Percentiles rank a stretch among this genome's conserved stretches.
phyloP scores from a whole-genome alignment of 73 alveolate species.

The Paraurostyla sp. region DNA sequence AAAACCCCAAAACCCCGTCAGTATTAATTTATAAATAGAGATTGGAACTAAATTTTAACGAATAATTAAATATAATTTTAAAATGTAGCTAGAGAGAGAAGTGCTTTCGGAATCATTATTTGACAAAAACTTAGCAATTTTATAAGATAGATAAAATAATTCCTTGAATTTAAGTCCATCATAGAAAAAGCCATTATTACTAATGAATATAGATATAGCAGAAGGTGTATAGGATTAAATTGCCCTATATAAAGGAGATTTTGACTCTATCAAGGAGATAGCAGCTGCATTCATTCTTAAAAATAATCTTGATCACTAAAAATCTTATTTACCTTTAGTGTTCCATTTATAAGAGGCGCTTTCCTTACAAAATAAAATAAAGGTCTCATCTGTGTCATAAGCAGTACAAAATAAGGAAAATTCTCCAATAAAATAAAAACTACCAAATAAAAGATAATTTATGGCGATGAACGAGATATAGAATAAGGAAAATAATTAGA shows the following conservation, averaged over 20 bases:
- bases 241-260: background rate
- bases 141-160: background rate
- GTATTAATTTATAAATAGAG: background rate
- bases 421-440: background rate
- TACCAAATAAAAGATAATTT: too few relatives aligned
- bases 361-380: background rate
- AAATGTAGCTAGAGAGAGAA: constrained; percentile 9
- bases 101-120: background rate
- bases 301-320: background rate
- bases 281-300: background rate
- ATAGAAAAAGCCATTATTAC: background rate
- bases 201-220: background rate
- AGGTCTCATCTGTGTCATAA: too few relatives aligned
- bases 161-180: background rate
- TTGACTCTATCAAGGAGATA: background rate
- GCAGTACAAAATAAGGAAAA: background rate
- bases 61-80: background rate
- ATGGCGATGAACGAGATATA: too few relatives aligned
- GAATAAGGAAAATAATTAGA: too few relatives aligned
- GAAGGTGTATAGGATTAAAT: background rate
- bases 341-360: background rate
- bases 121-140: background rate
- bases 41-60: background rate
- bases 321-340: background rate
- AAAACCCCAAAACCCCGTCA: constrained; percentile 22